Evolutionary conservation across 2,329 filamentous ascomycete species (phyloP).

Genomic region (Penicillium decumbens): DNA sequence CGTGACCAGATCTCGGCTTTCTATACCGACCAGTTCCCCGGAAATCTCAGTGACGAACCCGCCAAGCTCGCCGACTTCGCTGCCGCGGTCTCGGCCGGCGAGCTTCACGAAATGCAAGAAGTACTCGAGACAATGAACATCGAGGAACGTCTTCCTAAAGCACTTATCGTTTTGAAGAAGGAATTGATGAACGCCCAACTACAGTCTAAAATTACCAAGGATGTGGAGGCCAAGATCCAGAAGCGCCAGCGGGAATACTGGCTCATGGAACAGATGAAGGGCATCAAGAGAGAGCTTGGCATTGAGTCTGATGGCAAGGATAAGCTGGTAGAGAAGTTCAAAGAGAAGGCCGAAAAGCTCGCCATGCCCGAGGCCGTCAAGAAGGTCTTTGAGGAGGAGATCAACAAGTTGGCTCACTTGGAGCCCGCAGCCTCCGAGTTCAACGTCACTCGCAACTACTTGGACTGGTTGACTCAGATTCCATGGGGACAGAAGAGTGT

Average conservation of each 20-base stretch:
- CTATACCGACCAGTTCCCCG: constrained; percentile 88
- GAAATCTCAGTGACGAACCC: constrained; percentile 91
- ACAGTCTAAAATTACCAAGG: constrained; percentile 95
- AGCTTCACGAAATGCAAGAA: constrained; percentile 86
- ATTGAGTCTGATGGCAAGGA: constrained; percentile 98
- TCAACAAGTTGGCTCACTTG: constrained; percentile 92
- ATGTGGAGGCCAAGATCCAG: constrained; percentile 94
- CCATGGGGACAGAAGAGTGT: constrained; percentile 94
- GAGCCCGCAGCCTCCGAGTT: constrained; percentile 97
- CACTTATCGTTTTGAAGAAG: constrained; percentile 88
- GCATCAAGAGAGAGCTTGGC: constrained; percentile 88
- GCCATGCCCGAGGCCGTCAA: constrained; percentile 96
- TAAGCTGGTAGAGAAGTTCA: constrained; percentile 95
- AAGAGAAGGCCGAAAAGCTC: constrained; percentile 85
- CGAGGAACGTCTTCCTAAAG: constrained; percentile 86
- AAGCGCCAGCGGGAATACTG: constrained; percentile 97
- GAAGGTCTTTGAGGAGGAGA: constrained; percentile 96
- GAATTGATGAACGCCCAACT: constrained; percentile 97
- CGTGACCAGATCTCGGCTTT: constrained; percentile 97
- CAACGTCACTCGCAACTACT: constrained; percentile 95
- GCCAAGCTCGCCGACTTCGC: constrained; percentile 96
- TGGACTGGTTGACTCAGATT: constrained; percentile 98
- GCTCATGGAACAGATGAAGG: constrained; percentile 99
- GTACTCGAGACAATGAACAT: constrained; percentile 85
- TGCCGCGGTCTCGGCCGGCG: constrained; percentile 90